phyloP scores from a whole-genome alignment of 768 basidiomycete species.

The Hygrocybe punicea region DNA sequence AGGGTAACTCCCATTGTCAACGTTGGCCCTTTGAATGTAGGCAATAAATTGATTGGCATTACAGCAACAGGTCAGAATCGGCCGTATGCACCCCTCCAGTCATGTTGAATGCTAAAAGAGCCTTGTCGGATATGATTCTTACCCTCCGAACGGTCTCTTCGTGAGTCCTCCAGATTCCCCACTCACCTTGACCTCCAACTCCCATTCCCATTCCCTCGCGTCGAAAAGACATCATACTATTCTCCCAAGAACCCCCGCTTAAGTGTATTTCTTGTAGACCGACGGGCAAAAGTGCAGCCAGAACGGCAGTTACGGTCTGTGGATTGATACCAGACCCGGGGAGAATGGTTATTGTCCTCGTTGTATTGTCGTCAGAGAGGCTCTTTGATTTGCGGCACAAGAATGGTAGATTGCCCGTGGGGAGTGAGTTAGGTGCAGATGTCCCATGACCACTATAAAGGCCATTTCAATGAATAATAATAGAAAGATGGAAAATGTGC shows the following conservation, averaged over 20 bases:
- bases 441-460: slow-evolving; percentile 50
- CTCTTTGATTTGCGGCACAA: slow-evolving; percentile 38
- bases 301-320: slow-evolving; percentile 47
- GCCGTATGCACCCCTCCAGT: not conserved
- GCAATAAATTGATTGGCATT: too few relatives aligned
- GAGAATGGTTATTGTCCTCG: slow-evolving; percentile 51
- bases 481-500: not conserved
- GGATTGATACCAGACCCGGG: slow-evolving; percentile 76
- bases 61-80: too few relatives aligned
- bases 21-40: not conserved
- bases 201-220: slow-evolving; percentile 70
- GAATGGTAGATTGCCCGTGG: slow-evolving; percentile 31
- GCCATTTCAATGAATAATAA: not conserved
- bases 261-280: slow-evolving; percentile 70
- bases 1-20: not conserved
- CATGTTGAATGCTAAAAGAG: not conserved
- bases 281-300: slow-evolving; percentile 49
- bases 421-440: slow-evolving; percentile 42
- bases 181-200: slow-evolving; percentile 41
- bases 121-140: slow-evolving; percentile 44
- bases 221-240: slow-evolving; percentile 50
- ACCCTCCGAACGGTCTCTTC: slow-evolving; percentile 51
- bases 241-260: slow-evolving; percentile 66
- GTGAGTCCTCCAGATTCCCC: slow-evolving; percentile 67
- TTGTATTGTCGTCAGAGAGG: slow-evolving; percentile 34